A percentile compares a stretch with the other conserved stretches of the same genome.
Conservation (phyloP, 2,329 filamentous ascomycete species). For the Sphaerulina vaccinii region DNA sequence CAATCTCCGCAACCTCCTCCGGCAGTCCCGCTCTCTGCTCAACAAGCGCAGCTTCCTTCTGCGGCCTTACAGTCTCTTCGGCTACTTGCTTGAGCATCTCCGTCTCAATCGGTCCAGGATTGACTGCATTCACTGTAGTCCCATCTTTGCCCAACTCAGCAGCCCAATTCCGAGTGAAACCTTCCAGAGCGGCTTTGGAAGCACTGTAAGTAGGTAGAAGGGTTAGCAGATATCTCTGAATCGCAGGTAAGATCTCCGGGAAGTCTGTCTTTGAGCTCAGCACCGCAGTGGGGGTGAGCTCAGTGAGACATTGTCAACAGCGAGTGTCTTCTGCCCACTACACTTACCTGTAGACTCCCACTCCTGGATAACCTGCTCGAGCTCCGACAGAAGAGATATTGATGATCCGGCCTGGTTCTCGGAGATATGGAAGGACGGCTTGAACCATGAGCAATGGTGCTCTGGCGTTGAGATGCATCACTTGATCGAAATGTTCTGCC, state of each 20-base stretch:
- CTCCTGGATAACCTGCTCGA: slow-evolving; percentile 46
- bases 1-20: slow-evolving; percentile 57
- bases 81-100: slow-evolving; percentile 58
- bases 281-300: no score
- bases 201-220: slow-evolving; percentile 35
- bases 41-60: slow-evolving; percentile 53
- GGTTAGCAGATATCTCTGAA: no score
- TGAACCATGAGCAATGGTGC: slow-evolving; percentile 56
- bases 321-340: no score
- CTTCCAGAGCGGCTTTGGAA: slow-evolving; percentile 61
- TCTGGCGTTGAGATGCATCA: slow-evolving; percentile 60
- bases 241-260: no score
- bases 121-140: slow-evolving; percentile 61
- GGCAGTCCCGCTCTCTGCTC: slow-evolving; percentile 52
- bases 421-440: slow-evolving; percentile 53
- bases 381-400: slow-evolving; percentile 59
- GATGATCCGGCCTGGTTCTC: slow-evolving; percentile 53
- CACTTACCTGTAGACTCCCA: slow-evolving; percentile 57
- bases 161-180: slow-evolving; percentile 59
- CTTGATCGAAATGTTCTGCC: slow-evolving; percentile 51
- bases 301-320: no score
- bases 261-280: no score
- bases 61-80: slow-evolving; percentile 49
- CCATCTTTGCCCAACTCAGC: slow-evolving; percentile 57
- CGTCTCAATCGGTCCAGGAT: slow-evolving; percentile 59